Evolutionary conservation across 179 eudicot species (phyloP).

Genomic region (Beta macrorhiza): DNA sequence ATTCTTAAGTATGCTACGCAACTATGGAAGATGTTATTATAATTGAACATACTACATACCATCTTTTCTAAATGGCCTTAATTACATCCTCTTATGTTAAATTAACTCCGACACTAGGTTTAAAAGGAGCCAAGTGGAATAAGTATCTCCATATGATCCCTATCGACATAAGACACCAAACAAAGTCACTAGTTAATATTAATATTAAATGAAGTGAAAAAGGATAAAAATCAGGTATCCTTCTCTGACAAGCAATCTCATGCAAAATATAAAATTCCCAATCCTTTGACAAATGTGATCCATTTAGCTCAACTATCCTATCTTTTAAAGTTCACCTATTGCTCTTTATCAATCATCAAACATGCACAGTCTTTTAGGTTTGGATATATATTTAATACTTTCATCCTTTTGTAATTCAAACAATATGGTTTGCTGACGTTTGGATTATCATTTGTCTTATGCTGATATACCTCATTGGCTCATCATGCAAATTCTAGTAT

Average conservation of each 20-base stretch:
- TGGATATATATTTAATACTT: not conserved
- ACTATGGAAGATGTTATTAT: too few relatives aligned
- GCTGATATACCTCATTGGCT: not conserved
- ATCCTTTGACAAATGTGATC: conserved; percentile 35
- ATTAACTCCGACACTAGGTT: not conserved
- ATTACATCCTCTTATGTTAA: too few relatives aligned
- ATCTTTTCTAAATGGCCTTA: too few relatives aligned
- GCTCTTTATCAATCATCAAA: conserved; percentile 22
- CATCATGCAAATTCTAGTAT: not conserved
- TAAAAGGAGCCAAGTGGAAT: not conserved
- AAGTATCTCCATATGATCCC: not conserved
- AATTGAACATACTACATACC: too few relatives aligned
- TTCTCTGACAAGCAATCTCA: conserved; percentile 31
- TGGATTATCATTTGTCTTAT: conserved; percentile 25
- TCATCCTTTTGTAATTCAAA: not conserved
- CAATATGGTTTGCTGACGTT: conserved; percentile 17
- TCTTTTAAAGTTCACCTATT: conserved; percentile 4
- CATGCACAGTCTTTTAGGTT: conserved; percentile 14
- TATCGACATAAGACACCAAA: not conserved
- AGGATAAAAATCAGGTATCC: conserved; percentile 11
- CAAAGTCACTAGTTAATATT: conserved; percentile 1
- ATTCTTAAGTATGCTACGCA: too few relatives aligned
- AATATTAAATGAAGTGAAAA: not conserved
- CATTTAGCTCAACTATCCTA: conserved; percentile 27
- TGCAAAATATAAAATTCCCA: conserved; percentile 12